Evolutionary conservation across 306 rosid genomes (phyloP).

Genomic region (Inga leiocalycina): DNA sequence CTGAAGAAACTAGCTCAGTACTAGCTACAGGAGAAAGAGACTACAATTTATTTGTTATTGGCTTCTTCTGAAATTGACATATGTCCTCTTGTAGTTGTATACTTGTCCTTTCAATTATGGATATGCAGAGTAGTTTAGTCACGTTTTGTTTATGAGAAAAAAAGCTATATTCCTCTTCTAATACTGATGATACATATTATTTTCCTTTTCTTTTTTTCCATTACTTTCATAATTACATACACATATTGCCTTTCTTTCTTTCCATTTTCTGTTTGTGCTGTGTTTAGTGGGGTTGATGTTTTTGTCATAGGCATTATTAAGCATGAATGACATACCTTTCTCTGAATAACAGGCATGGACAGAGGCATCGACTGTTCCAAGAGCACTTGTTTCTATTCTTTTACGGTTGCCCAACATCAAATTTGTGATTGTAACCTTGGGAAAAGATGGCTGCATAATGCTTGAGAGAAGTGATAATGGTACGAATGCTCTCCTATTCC

Average conservation of each 20-base stretch:
- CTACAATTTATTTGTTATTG: neutral
- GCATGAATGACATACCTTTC: conserved; percentile 11
- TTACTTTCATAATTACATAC: neutral
- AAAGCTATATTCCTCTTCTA: neutral
- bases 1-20: conserved; percentile 1
- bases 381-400: conserved; percentile 81
- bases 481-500: conserved; percentile 23
- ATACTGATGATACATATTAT: neutral
- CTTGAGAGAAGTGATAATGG: conserved; percentile 73
- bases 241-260: neutral
- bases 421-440: conserved; percentile 86
- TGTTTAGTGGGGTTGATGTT: conserved; percentile 21
- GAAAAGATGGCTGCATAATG: conserved; percentile 94
- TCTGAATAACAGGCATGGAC: conserved; percentile 72
- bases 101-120: neutral
- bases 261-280: neutral
- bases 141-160: neutral
- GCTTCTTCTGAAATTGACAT: neutral
- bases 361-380: conserved; percentile 71
- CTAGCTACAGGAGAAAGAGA: conserved; percentile 6
- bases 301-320: conserved; percentile 29
- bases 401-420: conserved; percentile 77
- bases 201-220: neutral
- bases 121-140: neutral
- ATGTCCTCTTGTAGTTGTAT: neutral